Percentiles rank a stretch among this genome's conserved stretches.
These are phyloP conservation scores for Buddleja alternifolia DNA, from an alignment of 257 asterid genomes.

Conservation along the genomic window DNA sequence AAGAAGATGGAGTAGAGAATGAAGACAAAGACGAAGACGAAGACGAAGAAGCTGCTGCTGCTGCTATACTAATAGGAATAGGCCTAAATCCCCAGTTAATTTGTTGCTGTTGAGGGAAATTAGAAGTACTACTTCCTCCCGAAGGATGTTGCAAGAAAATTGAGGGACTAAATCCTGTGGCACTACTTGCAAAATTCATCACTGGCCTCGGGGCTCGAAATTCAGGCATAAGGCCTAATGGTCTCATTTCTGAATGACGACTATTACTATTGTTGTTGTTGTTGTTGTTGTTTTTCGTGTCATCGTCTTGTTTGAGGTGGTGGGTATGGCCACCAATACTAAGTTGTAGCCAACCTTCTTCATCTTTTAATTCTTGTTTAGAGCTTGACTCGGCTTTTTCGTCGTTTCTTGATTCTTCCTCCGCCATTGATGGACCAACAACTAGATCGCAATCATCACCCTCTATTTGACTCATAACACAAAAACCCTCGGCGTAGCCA, in stretches of 20 bases:
- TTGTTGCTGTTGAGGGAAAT: constrained; percentile 39
- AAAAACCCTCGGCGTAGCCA: constrained; percentile 33
- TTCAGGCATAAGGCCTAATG: constrained; percentile 28
- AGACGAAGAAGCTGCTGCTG: constrained; percentile 32
- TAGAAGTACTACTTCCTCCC: constrained; percentile 23
- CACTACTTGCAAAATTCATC: constrained; percentile 22
- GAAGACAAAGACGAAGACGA: constrained; percentile 28
- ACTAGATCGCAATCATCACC: constrained; percentile 47
- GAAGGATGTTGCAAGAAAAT: constrained; percentile 43
- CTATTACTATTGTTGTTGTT: background rate
- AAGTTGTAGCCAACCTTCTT: constrained; percentile 73
- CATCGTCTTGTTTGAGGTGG: background rate
- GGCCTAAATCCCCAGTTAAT: constrained; percentile 57
- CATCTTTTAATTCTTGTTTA: constrained; percentile 25
- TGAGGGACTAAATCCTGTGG: constrained; percentile 36
- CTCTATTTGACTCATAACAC: constrained; percentile 48
- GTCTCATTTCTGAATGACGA: constrained; percentile 20
- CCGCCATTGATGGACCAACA: constrained; percentile 47
- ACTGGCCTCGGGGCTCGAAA: constrained; percentile 41
- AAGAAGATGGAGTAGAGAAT: constrained; percentile 10
- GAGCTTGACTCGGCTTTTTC: constrained; percentile 41
- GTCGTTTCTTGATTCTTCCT: constrained; percentile 48
- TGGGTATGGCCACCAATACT: constrained; percentile 42
- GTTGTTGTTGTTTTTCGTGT: constrained; percentile 11
- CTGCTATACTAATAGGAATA: constrained; percentile 11